Base-by-base conservation (phyloP, 2,329 filamentous ascomycete genomes). In the Colletotrichum incanum region DNA sequence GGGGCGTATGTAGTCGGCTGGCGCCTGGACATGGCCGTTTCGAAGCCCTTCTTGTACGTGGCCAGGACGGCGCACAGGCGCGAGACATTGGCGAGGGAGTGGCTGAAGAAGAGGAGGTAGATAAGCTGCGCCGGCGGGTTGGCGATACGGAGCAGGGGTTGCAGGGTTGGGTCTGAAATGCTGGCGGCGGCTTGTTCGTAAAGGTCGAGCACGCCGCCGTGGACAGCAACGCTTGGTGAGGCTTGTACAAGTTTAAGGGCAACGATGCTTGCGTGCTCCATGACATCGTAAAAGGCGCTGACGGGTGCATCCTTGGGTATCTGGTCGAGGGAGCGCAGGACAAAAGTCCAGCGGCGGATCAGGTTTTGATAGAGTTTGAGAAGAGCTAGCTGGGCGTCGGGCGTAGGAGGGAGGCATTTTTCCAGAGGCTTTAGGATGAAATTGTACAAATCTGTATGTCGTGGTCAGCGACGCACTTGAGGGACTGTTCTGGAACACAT, bases 41-140 rank as follows among this genome's bases (percentile, higher is more conserved):
- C 93, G 77, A 96, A 94, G 0, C 92, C 90, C 31, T 86, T 86
- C 80, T 96, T 96, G 84, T 95, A 96, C 54, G 82, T 84, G 2
- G 92, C 91, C 37, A 97, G 86, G 34, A 95, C 86, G 60, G 87
- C 86, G 78, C 91, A 94, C 43, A 94, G 87, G 7, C 92, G 90
- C 8, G 93, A 93, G 4, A 93, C 84, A 20, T 89, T 89, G 23
- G 87, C 87, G 18, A 91, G 84, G 2, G 90, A 93, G 26, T 86
- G 82, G 70, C 86, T 88, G 79, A 96, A 95, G 74, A 91, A 85
- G 49, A 96, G 84, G 12, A 87, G 87, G 81, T 96, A 96, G 28
- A 95, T 86, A 12, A 94, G 86, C 4, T 88, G 84, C 1, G 91
- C 86, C 0, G 92, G 87, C 0, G 93, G 94, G 26, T 95, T 88